Evolutionary conservation across 148 eudicot species (phyloP).

Genomic region (Diospyros kaki): DNA sequence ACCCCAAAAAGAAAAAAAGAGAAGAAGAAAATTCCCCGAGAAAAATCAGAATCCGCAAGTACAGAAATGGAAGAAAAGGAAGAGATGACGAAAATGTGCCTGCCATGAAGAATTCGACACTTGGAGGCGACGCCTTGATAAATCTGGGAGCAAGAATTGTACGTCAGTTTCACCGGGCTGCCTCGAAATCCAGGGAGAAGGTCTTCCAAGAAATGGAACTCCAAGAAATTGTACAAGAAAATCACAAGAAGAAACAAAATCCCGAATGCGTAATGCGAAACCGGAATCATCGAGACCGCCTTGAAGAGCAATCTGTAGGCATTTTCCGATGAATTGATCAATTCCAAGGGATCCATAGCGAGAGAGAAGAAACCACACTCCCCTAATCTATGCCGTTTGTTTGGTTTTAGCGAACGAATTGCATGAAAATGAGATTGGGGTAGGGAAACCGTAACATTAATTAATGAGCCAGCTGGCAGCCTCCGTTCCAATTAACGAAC

Average conservation of each 20-base stretch:
- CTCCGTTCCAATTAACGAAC: too few relatives aligned
- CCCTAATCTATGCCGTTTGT: too few relatives aligned
- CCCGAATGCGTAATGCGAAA: slow-evolving; percentile 46
- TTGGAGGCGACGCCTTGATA: slow-evolving; percentile 70
- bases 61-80: not conserved
- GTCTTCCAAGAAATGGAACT: slow-evolving; percentile 65
- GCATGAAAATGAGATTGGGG: not conserved
- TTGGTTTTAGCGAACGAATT: not conserved
- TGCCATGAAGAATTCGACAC: slow-evolving; percentile 72
- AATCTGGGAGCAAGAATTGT: slow-evolving; percentile 47
- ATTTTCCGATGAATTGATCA: slow-evolving; percentile 16
- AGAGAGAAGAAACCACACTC: not conserved
- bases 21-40: not conserved
- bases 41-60: too few relatives aligned
- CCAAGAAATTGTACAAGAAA: slow-evolving; percentile 66
- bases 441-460: too few relatives aligned
- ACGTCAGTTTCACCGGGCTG: slow-evolving; percentile 39
- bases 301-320: slow-evolving; percentile 43
- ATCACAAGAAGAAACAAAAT: slow-evolving; percentile 17
- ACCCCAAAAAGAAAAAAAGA: not conserved
- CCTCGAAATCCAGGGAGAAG: slow-evolving; percentile 68
- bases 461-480: too few relatives aligned
- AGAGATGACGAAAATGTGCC: slow-evolving; percentile 30
- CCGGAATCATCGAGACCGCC: slow-evolving; percentile 43
- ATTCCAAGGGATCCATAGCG: slow-evolving; percentile 20